Base-by-base conservation (phyloP, 352 stramenopile species). In the Phytophthora sp. region DNA sequence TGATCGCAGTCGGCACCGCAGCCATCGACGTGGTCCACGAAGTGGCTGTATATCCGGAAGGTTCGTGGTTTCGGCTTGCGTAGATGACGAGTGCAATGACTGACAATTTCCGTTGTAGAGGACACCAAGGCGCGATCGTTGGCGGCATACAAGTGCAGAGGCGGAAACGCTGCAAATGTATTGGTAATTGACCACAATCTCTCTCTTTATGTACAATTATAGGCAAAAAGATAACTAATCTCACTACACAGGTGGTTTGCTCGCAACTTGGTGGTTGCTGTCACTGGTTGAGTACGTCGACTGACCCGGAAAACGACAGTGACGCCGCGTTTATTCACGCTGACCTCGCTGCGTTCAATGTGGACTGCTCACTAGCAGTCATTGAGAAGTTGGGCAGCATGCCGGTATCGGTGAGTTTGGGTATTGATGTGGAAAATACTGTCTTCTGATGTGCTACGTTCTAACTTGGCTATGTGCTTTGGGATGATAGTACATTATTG, bases 21-120 rank as follows among this genome's bases (percentile, higher is more conserved):
- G 78, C 84, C 30, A 82, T 93, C 53, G 82, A 93, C 63, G 69
- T 93, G 24, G 77, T 91, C 46, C 69, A 86, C 35, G 81, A 89
- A 54, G 79, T 93, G 26, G 79, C 72, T 9, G 39, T 44, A 54
- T 93, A 78, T 42, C 84, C 84, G 9, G 50, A 74, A 75, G 84
- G 84, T 93, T 18, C 3, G 45, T 54, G 30, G 27, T 11, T 2
- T 44, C 7, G 20, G 13, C 21, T 47, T 30, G 1, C 26, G n/a
- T 31, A 1, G 50, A 33, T n/a, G 8, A 8, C 8, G 3, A 13
- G 16, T 42, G 11, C 4, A 42, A 6, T 11, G 16, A 31, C 26
- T 57, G 20, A 36, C 26, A n/a, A 18, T 38, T 35, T 35, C 35
- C 38, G 2, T 49, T 26, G 18, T 29, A 76, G 63, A 76, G 47